Conservation (phyloP, 345 rosid species). For the Eucalyptus marginata region DNA sequence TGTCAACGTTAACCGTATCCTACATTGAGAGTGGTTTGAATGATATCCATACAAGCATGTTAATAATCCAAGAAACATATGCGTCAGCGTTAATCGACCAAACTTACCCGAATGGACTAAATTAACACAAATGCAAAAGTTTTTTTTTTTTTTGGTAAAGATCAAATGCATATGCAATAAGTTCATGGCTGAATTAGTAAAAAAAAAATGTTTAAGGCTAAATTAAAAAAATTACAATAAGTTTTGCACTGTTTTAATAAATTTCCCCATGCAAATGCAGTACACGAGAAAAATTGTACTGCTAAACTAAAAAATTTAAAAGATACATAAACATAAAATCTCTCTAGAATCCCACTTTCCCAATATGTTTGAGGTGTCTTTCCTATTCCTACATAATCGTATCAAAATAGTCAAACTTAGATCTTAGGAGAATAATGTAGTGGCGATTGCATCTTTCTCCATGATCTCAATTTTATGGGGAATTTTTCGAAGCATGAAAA, state of each 20-base stretch:
- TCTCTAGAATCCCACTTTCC: not conserved
- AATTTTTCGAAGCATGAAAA: no score
- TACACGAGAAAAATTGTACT: not conserved
- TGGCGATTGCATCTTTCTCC: not conserved
- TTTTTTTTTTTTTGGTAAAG: no score
- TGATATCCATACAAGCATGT: no score
- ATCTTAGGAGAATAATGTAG: not conserved
- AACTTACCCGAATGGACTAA: accelerated
- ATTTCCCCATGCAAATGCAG: no score
- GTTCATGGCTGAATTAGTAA: accelerated
- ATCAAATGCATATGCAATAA: no score
- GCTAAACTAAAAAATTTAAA: not conserved
- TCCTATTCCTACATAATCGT: not conserved
- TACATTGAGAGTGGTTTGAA: no score
- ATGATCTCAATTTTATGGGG: no score
- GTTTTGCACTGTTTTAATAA: no score
- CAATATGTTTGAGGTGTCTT: not conserved
- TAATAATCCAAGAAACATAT: no score
- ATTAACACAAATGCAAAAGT: no score
- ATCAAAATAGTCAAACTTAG: not conserved
- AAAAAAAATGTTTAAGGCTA: no score
- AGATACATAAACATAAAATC: not conserved
- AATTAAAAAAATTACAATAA: no score
- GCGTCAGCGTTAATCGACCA: accelerated
- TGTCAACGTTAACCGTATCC: accelerated